A percentile compares a stretch with the other conserved stretches of the same genome.
These are phyloP conservation scores for Lathyrus oleraceus DNA, from an alignment of 306 rosid species.

Conservation along the genomic window DNA sequence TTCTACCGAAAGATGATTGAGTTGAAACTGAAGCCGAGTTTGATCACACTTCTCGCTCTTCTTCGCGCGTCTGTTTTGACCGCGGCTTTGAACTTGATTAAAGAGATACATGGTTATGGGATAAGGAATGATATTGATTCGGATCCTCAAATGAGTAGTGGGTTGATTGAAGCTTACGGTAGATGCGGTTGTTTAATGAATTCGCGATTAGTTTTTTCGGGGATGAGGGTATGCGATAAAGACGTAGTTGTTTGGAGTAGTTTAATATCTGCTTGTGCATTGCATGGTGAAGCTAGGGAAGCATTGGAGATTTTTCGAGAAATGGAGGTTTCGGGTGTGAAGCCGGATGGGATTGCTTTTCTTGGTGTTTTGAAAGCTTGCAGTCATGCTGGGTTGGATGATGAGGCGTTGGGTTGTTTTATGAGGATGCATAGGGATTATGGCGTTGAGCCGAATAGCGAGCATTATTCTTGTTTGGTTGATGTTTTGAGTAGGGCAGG, in stretches of 20 bases:
- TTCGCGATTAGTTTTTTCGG: slow-evolving; percentile 44
- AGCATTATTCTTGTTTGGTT: slow-evolving; percentile 77
- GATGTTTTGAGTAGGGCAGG: slow-evolving; percentile 82
- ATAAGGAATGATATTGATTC: slow-evolving; percentile 48
- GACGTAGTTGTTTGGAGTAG: slow-evolving; percentile 83
- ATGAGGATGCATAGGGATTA: slow-evolving; percentile 50
- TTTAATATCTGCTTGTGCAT: slow-evolving; percentile 67
- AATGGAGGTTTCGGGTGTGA: slow-evolving; percentile 58
- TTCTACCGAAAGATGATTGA: slow-evolving; percentile 54
- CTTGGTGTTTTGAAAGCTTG: slow-evolving; percentile 74
- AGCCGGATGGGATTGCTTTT: slow-evolving; percentile 70
- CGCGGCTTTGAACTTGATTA: slow-evolving; percentile 57
- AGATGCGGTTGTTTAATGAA: slow-evolving; percentile 58
- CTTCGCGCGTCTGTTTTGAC: slow-evolving; percentile 58
- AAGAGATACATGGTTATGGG: slow-evolving; percentile 71
- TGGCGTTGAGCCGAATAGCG: slow-evolving; percentile 61
- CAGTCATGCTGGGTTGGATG: slow-evolving; percentile 72
- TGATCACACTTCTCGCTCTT: slow-evolving; percentile 67
- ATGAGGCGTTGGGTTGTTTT: slow-evolving; percentile 65
- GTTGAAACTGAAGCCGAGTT: slow-evolving; percentile 45
- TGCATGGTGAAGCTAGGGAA: slow-evolving; percentile 66
- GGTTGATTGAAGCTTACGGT: slow-evolving; percentile 74
- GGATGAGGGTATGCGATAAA: slow-evolving; percentile 44
- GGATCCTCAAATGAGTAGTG: slow-evolving; percentile 63
- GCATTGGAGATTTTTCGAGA: slow-evolving; percentile 53